Evolutionary conservation across 495 filamentous ascomycete genomes (phyloP).

Genomic region (Penicillium bialowiezense): DNA sequence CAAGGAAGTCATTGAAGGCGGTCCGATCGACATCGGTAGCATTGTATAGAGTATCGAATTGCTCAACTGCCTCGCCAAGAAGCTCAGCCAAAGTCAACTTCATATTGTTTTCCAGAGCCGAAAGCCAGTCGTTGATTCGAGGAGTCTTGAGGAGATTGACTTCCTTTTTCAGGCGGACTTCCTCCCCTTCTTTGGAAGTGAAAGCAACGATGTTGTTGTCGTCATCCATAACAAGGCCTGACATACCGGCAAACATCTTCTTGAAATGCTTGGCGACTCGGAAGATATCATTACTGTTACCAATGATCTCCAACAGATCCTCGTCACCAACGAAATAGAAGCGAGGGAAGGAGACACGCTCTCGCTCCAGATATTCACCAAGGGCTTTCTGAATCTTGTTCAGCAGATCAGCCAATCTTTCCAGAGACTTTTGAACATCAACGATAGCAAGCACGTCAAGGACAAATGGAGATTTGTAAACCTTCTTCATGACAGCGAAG

Average conservation of each 20-base stretch:
- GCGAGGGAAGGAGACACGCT: slow-evolving; percentile 92
- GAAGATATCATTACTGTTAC: slow-evolving; percentile 94
- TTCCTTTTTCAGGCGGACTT: slow-evolving; percentile 79
- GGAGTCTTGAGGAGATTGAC: slow-evolving; percentile 91
- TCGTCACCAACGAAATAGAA: slow-evolving; percentile 99
- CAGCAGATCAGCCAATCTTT: slow-evolving; percentile 88
- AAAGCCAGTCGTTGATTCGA: slow-evolving; percentile 97
- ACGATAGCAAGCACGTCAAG: slow-evolving; percentile 93
- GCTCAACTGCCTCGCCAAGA: slow-evolving; percentile 77
- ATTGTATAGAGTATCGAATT: slow-evolving; percentile 65
- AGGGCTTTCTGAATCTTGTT: slow-evolving; percentile 99
- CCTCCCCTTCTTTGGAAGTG: slow-evolving; percentile 92
- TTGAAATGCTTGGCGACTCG: slow-evolving; percentile 97
- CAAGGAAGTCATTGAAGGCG: slow-evolving; percentile 72
- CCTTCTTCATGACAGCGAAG: slow-evolving; percentile 96
- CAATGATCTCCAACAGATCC: slow-evolving; percentile 98
- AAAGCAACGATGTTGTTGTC: slow-evolving; percentile 85
- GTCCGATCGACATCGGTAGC: slow-evolving; percentile 60
- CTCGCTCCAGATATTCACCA: slow-evolving; percentile 96
- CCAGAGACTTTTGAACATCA: slow-evolving; percentile 90
- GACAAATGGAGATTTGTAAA: slow-evolving; percentile 90
- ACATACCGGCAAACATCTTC: slow-evolving; percentile 98
- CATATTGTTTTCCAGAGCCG: slow-evolving; percentile 88
- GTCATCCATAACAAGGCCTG: slow-evolving; percentile 86
- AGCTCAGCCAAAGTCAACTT: slow-evolving; percentile 89